Percentiles rank a stretch among this genome's conserved stretches.
phyloP scores from a whole-genome alignment of 2,329 filamentous ascomycete species.

The Curvularia lunata region DNA sequence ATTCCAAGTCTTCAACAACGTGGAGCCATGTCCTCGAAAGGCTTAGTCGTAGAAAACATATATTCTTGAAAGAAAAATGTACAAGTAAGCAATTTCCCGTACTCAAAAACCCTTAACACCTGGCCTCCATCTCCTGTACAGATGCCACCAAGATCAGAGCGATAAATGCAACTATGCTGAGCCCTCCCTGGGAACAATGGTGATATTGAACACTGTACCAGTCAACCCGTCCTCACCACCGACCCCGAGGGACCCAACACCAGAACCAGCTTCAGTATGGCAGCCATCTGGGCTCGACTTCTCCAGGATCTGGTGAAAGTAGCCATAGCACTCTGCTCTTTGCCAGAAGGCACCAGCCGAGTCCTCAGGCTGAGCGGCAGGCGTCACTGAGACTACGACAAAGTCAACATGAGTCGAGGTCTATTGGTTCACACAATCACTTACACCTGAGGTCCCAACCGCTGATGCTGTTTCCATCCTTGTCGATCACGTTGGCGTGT shows the following conservation, averaged over 20 bases:
- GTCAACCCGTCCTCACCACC: constrained; percentile 31
- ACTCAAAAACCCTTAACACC: neutral
- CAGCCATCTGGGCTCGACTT: constrained; percentile 31
- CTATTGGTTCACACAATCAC: neutral
- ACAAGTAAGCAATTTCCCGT: neutral
- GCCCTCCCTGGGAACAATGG: constrained; percentile 20
- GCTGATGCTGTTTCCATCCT: constrained; percentile 23
- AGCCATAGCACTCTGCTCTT: constrained; percentile 38
- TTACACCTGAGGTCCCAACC: constrained; percentile 32
- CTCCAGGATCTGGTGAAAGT: constrained; percentile 32
- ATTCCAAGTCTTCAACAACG: neutral
- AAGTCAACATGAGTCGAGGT: constrained; percentile 9
- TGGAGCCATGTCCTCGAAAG: too few species aligned
- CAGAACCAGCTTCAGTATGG: constrained; percentile 24
- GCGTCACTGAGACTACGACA: constrained; percentile 33
- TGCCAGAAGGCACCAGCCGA: constrained; percentile 32
- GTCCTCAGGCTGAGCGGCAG: constrained; percentile 21
- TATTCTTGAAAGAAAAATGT: neutral
- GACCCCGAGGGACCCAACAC: constrained; percentile 31
- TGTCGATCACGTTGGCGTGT: constrained; percentile 25
- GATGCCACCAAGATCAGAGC: neutral
- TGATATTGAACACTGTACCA: constrained; percentile 31
- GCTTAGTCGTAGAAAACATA: neutral
- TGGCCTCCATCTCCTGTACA: neutral
- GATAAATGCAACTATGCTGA: neutral